These are phyloP conservation scores for Mortierella sp. DNA, from an alignment of 371 early-diverging fungal species.

Conservation along the genomic window DNA sequence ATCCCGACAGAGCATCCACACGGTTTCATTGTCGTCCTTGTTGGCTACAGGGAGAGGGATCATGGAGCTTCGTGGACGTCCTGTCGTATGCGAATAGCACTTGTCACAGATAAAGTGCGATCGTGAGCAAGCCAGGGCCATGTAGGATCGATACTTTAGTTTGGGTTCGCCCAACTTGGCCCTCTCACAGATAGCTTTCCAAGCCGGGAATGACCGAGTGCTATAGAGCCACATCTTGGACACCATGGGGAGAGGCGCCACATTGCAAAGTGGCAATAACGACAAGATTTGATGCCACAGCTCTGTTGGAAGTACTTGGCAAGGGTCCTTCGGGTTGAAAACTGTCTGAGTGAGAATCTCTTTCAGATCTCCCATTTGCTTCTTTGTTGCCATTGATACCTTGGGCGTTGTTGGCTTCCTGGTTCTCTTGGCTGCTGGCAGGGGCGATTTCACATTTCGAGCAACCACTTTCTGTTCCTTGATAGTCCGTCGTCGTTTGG, in stretches of 20 bases:
- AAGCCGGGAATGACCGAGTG: conserved; percentile 7
- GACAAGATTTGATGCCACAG: conserved; percentile 32
- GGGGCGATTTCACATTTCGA: too few relatives aligned
- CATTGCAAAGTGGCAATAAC: conserved; percentile 18
- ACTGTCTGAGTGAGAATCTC: too few relatives aligned
- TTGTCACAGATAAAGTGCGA: conserved; percentile 30
- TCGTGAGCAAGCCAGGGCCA: conserved; percentile 22
- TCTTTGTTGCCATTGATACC: too few relatives aligned
- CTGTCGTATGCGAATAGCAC: conserved; percentile 5
- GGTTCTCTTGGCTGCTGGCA: too few relatives aligned
- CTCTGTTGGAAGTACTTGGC: conserved; percentile 20
- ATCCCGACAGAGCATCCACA: conserved; percentile 7
- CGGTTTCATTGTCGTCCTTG: background rate
- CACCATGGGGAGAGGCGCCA: conserved; percentile 15
- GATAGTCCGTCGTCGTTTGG: too few relatives aligned
- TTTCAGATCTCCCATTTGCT: too few relatives aligned
- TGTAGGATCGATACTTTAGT: conserved; percentile 16
- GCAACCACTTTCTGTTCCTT: too few relatives aligned
- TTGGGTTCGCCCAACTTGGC: conserved; percentile 11
- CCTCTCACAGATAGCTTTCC: conserved; percentile 15
- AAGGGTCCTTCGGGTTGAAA: conserved; percentile 23
- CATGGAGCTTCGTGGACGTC: conserved; percentile 1
- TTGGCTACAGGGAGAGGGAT: conserved; percentile 18
- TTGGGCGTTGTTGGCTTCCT: too few relatives aligned
- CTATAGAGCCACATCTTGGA: conserved; percentile 30